Evolutionary conservation across 176 grass and related monocot genomes (phyloP).

Genomic region (Triticum turgidum): DNA sequence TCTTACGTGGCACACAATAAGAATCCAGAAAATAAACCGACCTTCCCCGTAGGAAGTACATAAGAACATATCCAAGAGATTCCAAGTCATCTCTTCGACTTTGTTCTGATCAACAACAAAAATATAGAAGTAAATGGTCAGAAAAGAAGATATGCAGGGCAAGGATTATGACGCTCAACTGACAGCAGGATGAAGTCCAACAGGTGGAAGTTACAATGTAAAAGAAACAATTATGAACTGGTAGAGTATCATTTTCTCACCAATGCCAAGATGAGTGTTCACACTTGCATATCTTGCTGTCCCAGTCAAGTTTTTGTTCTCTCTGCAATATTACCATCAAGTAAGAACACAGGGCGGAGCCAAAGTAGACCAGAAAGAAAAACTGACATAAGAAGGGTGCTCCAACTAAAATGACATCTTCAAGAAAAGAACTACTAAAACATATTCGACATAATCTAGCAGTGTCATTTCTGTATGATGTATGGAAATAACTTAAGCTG

Average conservation of each 20-base stretch:
- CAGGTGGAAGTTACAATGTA: background rate
- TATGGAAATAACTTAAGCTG: constrained; percentile 7
- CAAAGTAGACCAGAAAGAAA: background rate
- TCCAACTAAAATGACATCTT: constrained; percentile 1
- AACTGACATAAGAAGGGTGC: background rate
- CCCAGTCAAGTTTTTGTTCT: constrained; percentile 96
- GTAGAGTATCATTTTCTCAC: constrained; percentile 50
- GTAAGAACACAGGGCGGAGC: background rate
- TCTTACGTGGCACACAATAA: background rate
- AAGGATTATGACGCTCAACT: background rate
- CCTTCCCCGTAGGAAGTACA: constrained; percentile 99
- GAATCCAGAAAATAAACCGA: constrained; percentile 37
- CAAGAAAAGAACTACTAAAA: background rate
- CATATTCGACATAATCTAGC: no score
- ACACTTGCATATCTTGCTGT: constrained; percentile 93
- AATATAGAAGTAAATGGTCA: background rate
- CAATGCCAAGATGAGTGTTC: constrained; percentile 97
- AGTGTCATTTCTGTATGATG: background rate
- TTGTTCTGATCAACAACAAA: constrained; percentile 65
- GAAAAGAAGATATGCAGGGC: background rate
- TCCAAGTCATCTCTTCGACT: constrained; percentile 98
- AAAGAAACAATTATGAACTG: background rate
- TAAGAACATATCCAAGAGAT: constrained; percentile 98
- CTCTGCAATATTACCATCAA: constrained; percentile 57
- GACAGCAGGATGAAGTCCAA: constrained; percentile 1